These are phyloP conservation scores for Microsporum ferrugineum DNA, from an alignment of 2,329 filamentous ascomycete species.

Conservation along the genomic window DNA sequence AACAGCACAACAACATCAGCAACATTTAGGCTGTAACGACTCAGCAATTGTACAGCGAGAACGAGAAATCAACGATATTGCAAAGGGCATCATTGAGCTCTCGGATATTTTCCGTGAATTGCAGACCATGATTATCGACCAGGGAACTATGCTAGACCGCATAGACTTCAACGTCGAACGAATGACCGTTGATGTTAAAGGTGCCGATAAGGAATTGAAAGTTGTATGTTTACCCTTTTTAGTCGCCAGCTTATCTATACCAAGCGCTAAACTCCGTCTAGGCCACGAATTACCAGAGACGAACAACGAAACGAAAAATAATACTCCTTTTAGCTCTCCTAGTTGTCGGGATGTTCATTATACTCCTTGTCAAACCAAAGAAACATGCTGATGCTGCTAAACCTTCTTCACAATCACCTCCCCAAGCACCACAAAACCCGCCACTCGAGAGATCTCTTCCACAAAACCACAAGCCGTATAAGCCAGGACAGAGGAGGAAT, in stretches of 20 bases:
- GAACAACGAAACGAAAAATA: constrained; percentile 80
- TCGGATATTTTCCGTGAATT: constrained; percentile 94
- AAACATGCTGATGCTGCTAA: constrained; percentile 18
- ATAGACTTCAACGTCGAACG: constrained; percentile 97
- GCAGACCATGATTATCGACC: constrained; percentile 88
- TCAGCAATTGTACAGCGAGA: constrained; percentile 80
- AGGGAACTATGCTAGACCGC: constrained; percentile 81
- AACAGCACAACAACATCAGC: constrained; percentile 52
- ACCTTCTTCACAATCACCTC: constrained; percentile 18
- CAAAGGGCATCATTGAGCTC: constrained; percentile 93
- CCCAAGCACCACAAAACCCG: constrained; percentile 16
- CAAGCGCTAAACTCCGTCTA: constrained; percentile 13
- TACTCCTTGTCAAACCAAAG: constrained; percentile 71
- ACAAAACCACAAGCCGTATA: neutral
- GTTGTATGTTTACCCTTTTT: constrained; percentile 40
- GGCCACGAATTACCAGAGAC: constrained; percentile 78
- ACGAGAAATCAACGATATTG: constrained; percentile 93
- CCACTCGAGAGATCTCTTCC: neutral
- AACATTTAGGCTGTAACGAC: constrained; percentile 59
- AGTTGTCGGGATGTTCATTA: constrained; percentile 74
- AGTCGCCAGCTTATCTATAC: neutral
- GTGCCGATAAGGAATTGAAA: constrained; percentile 80
- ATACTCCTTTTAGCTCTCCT: constrained; percentile 79
- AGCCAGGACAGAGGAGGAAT: neutral
- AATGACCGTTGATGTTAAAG: constrained; percentile 88